Percentiles rank a stretch among this genome's conserved stretches.
phyloP scores from a whole-genome alignment of 2,329 filamentous ascomycete genomes.

The Phaeosphaeriaceae sp. region DNA sequence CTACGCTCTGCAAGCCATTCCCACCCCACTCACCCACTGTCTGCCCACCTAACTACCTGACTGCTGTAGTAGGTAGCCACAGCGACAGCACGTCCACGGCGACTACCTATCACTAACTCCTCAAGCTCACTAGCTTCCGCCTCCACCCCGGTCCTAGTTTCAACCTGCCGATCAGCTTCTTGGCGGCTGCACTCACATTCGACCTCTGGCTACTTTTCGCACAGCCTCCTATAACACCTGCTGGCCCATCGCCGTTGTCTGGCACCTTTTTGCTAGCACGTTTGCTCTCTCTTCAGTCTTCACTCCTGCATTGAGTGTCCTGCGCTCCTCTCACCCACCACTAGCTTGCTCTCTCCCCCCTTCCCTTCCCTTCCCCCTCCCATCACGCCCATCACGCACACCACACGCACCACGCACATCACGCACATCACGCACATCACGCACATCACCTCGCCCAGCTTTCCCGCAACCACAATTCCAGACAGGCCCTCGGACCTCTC shows the following conservation, averaged over 20 bases:
- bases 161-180: constrained; percentile 9
- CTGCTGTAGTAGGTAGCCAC: background rate
- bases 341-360: constrained; percentile 5
- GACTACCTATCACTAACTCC: background rate
- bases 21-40: no score
- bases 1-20: no score
- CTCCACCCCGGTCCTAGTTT: constrained; percentile 7
- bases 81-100: background rate
- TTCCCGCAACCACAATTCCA: constrained; percentile 18
- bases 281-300: constrained; percentile 15
- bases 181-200: constrained; percentile 8
- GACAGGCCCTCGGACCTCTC: constrained; percentile 19
- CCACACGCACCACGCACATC: no score
- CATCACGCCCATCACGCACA: background rate
- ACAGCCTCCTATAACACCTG: constrained; percentile 28
- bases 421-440: no score
- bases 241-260: constrained; percentile 23
- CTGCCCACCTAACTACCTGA: background rate
- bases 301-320: constrained; percentile 31
- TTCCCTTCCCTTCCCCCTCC: constrained; percentile 27
- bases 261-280: constrained; percentile 14
- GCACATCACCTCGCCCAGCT: constrained; percentile 17
- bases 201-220: constrained; percentile 23
- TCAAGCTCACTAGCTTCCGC: constrained; percentile 8
- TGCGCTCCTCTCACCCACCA: constrained; percentile 27